Evolutionary conservation across 2,329 filamentous ascomycete species (phyloP).

Genomic region (Phyllachora maydis): DNA sequence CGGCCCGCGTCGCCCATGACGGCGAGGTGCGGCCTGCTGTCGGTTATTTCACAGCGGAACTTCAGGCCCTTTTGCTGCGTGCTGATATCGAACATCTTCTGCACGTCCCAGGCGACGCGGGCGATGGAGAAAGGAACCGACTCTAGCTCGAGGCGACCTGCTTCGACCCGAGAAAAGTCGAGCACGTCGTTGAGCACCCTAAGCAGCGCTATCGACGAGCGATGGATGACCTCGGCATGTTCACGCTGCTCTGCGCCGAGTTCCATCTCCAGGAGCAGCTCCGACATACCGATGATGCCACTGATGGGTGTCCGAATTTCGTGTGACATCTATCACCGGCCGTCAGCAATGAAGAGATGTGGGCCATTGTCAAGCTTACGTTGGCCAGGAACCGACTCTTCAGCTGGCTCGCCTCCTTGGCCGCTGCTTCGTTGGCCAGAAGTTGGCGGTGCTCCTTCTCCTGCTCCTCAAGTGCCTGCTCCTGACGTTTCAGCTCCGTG

Average conservation of each 20-base stretch:
- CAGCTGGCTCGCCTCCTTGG: conserved; percentile 39
- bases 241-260: conserved; percentile 33
- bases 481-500: too few species aligned
- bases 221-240: conserved; percentile 33
- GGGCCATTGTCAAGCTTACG: too few species aligned
- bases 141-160: conserved; percentile 35
- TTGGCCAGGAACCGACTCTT: conserved; percentile 42
- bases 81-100: conserved; percentile 21
- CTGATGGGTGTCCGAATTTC: conserved; percentile 46
- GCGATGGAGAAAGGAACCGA: conserved; percentile 37
- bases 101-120: conserved; percentile 26
- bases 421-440: too few species aligned
- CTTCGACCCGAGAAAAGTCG: too few species aligned
- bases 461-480: too few species aligned
- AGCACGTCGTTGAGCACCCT: conserved; percentile 45
- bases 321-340: too few species aligned
- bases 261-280: conserved; percentile 30
- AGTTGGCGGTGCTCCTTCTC: too few species aligned
- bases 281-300: conserved; percentile 36
- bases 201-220: conserved; percentile 34
- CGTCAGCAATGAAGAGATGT: too few species aligned
- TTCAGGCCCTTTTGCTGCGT: too few species aligned
- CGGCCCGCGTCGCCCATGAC: conserved; percentile 35
- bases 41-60: too few species aligned
- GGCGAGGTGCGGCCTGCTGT: conserved; percentile 26